These are phyloP conservation scores for Komagataella ulmi DNA, from an alignment of 805 yeast species.

Conservation along the genomic window DNA sequence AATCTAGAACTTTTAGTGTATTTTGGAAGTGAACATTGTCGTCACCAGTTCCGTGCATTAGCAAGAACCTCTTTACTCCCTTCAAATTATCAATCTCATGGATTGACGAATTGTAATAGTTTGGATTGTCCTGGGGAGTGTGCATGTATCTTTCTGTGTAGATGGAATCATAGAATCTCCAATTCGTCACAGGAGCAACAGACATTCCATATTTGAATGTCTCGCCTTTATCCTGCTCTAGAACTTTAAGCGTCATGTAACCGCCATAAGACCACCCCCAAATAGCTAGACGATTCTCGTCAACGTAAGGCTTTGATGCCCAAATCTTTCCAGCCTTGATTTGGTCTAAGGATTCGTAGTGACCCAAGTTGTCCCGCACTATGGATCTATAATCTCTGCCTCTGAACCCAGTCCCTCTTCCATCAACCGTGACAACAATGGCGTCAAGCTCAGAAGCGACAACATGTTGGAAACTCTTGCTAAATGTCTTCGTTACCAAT, in stretches of 20 bases:
- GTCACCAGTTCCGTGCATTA: slow-evolving; percentile 96
- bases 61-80: slow-evolving; percentile 49
- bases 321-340: slow-evolving; percentile 72
- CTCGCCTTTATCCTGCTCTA: slow-evolving; percentile 67
- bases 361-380: slow-evolving; percentile 75
- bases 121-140: slow-evolving; percentile 57
- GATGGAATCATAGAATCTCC: slow-evolving; percentile 84
- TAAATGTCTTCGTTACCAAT: slow-evolving; percentile 49
- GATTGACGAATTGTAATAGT: slow-evolving; percentile 49
- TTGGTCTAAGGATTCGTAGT: slow-evolving; percentile 77
- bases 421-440: slow-evolving; percentile 89
- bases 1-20: slow-evolving; percentile 64
- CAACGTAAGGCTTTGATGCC: slow-evolving; percentile 50
- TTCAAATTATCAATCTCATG: slow-evolving; percentile 42
- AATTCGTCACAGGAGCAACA: slow-evolving; percentile 95
- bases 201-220: slow-evolving; percentile 83
- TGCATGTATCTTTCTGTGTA: slow-evolving; percentile 95
- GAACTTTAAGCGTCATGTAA: slow-evolving; percentile 75
- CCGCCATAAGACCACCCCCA: slow-evolving; percentile 99
- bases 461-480: slow-evolving; percentile 54
- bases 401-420: slow-evolving; percentile 90
- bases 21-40: slow-evolving; percentile 96
- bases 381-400: slow-evolving; percentile 65
- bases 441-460: slow-evolving; percentile 69
- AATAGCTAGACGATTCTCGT: slow-evolving; percentile 56